Percentiles rank a stretch among this genome's conserved stretches.
Conservation (phyloP, 148 eudicot genomes). For the Persicaria maculosa region DNA sequence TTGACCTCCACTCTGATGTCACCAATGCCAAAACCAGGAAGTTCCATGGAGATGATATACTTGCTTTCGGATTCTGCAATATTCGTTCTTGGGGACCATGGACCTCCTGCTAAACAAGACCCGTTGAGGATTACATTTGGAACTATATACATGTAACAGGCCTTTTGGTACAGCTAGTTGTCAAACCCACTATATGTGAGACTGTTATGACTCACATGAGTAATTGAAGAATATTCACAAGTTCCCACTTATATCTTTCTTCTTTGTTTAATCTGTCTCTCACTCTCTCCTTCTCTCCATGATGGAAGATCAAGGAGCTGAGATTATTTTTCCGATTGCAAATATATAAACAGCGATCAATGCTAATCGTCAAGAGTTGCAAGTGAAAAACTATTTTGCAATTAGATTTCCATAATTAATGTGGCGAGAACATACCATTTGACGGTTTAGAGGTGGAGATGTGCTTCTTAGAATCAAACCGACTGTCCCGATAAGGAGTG, state of each 20-base stretch:
- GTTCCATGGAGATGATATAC: conserved; percentile 51
- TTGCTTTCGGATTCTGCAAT: conserved; percentile 51
- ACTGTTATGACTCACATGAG: not conserved
- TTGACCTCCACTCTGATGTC: conserved; percentile 68
- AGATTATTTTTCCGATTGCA: not conserved
- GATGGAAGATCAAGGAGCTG: not conserved
- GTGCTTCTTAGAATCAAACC: conserved; percentile 16
- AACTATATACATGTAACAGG: not conserved
- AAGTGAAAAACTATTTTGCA: not conserved
- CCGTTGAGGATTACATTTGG: not conserved
- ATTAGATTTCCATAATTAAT: not conserved
- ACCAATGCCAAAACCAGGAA: conserved; percentile 57
- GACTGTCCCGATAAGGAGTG: conserved; percentile 12
- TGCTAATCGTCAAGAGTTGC: not conserved
- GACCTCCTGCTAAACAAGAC: conserved; percentile 25
- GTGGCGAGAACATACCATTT: conserved; percentile 22
- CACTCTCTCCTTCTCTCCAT: not conserved
- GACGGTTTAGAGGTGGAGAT: conserved; percentile 17
- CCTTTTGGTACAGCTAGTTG: not conserved
- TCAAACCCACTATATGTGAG: not conserved
- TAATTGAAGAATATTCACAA: not conserved
- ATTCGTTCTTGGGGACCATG: conserved; percentile 67
- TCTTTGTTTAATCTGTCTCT: not conserved
- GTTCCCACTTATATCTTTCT: not conserved
- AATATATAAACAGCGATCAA: not conserved